Evolutionary conservation across 1,284 basidiomycete genomes (phyloP), one percentile per base, ranked within the genome.

Genomic region (Rhodotorula sp.): DNA sequence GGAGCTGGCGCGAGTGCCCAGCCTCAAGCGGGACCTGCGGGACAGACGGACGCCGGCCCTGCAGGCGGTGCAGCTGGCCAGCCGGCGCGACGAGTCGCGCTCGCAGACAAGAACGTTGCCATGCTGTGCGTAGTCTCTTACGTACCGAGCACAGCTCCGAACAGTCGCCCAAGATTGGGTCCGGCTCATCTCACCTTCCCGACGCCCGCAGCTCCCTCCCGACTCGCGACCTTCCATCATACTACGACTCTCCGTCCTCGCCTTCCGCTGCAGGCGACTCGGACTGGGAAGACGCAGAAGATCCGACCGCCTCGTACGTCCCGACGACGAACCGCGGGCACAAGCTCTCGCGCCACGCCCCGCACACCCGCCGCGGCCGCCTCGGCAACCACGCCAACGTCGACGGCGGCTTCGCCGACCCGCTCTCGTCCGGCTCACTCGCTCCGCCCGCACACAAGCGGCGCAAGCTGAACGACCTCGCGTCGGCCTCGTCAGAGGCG

Each of bases 281-380:
- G 7, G 66, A 62, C 17, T 34, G 42, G 12, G 69, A 58, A 7
- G 48, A 27, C 17, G 42, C 53, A 12, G 56, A 67, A 25, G 10
- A 34, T 50, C 45, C 52, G 16, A 41, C 19, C 25, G 23, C 59
- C 17, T 46, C 46, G 13, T 19, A 13, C 52, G 23, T 63, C 25
- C 64, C 66, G 41, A 62, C 74, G 19, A 75, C 76, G 17, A 79
- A 79, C 71, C 68, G 78, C 23, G 78, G 78, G 27, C 46, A 76
- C 70, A 79, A 79, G 70, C 76, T 79, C 23, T 61, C 63, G 19
- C 61, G 64, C 10, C 48, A 53, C 19, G 69, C 77, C 7, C 61
- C 68, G 1, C 71, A 73, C 71, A 66, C 70, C 45, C 67, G 74
- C 17, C 71, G 71, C n/a, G 71, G 70, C 23, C 65, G 74, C n/a